Evolutionary conservation across 495 filamentous ascomycete species (phyloP), one percentile per base, ranked within the genome.

Genomic region (Entonaema liquescens): DNA sequence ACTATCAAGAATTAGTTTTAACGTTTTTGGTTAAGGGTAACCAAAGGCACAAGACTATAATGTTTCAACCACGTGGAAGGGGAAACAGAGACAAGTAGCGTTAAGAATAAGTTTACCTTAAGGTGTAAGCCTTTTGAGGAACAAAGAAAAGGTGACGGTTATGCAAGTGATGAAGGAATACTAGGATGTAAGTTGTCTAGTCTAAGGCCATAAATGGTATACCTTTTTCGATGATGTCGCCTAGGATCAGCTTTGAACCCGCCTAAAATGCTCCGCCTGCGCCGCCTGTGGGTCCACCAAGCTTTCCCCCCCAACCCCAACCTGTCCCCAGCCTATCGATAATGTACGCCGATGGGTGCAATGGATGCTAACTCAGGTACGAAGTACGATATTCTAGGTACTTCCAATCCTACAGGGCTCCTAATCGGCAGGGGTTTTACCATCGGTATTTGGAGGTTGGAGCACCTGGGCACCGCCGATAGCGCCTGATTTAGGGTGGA

Each of bases 401-500:
- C 57, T 38, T 33, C 42, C 17, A 47, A 8, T 47, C 42, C 19
- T 19, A 33, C 31, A 5, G 11, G 31, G 31, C 6, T 33, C 31
- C 31, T 33, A 33, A 9, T 47, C 19, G 8, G 21, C 42, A 47
- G 28, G 28, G 53, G 53, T 19, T 19, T 35, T 7, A 9, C 13
- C 6, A 35, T 35, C 53, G 62, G 59, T 61, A 28, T 54, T 65
- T 31, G 5, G 31, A 47, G 68, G 31, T 67, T 67, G 66, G 17
- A 47, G 0, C 42, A 47, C 42, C 42, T 47, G 42, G 42, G 67
- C 71, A 67, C 38, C 62, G 57, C 67, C 66, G 71, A 70, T 74
- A 67, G 62, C 71, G 53, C 65, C 67, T 70, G 67, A 70, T 70
- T 56, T 28, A 64, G 58, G 67, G 56, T 62, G 62, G 44, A 74